Percentiles rank a stretch among this genome's conserved stretches.
These are phyloP conservation scores for Pichia gijzeniarum DNA, from an alignment of 805 yeast genomes.

Conservation along the genomic window DNA sequence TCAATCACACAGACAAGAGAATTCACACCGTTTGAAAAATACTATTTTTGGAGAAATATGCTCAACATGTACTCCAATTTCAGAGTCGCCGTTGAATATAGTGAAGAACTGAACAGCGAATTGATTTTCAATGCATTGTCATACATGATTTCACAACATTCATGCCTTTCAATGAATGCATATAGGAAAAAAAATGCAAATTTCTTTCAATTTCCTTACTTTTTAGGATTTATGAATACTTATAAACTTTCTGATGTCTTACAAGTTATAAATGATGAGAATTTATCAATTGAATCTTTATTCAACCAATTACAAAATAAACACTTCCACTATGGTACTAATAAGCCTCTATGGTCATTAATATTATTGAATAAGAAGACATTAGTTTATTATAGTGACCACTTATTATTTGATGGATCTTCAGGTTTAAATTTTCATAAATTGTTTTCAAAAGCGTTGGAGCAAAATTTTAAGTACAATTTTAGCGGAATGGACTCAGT, in stretches of 20 bases:
- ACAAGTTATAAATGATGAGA: slow-evolving; percentile 6
- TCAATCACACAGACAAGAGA: slow-evolving; percentile 1
- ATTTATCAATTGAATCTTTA: not conserved
- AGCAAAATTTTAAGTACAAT: not conserved
- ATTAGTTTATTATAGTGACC: slow-evolving; percentile 24
- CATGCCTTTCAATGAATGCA: slow-evolving; percentile 18
- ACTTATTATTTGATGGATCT: slow-evolving; percentile 32
- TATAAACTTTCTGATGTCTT: slow-evolving; percentile 13
- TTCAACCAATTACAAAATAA: slow-evolving; percentile 9
- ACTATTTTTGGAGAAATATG: slow-evolving; percentile 14
- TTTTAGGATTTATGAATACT: slow-evolving; percentile 6
- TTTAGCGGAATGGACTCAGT: not conserved
- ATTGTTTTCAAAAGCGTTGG: slow-evolving; percentile 16
- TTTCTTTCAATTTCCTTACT: slow-evolving; percentile 1
- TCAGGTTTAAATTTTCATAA: slow-evolving; percentile 28
- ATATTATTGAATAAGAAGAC: slow-evolving; percentile 12
- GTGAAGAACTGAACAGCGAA: slow-evolving; percentile 2
- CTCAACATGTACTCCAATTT: slow-evolving; percentile 13
- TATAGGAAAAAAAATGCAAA: not conserved
- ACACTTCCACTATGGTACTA: slow-evolving; percentile 9
- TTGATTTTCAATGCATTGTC: slow-evolving; percentile 8
- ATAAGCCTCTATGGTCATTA: slow-evolving; percentile 18
- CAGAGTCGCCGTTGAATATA: slow-evolving; percentile 11
- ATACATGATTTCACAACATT: slow-evolving; percentile 13
- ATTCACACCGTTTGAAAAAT: slow-evolving; percentile 12